Evolutionary conservation across 805 yeast species (phyloP), one percentile per base, ranked within the genome.

Genomic region (Kodamaea leandrae): DNA sequence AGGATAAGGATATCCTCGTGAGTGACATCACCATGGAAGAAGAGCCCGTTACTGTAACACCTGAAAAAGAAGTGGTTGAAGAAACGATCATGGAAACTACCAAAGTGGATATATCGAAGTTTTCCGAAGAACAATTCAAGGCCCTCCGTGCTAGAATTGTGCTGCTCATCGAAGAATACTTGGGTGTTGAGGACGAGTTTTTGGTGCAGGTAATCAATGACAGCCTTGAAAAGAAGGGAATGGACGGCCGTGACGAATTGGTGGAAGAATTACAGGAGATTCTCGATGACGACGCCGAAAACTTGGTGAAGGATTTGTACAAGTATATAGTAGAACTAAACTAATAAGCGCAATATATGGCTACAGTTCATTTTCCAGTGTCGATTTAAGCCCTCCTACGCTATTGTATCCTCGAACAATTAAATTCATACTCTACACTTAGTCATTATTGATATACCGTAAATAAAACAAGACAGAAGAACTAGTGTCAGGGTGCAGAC

Each of bases 161-260:
- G n/a, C 56, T 54, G 3, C 61, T 75, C 35, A 57, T 80, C 23
- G 78, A 71, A 41, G 80, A 77, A 42, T 74, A 66, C 42, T 54
- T 80, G 35, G 85, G 83, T 1, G 62, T 76, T 33, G 60, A 63
- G 37, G 86, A 79, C 45, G 77, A 73, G 10, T 71, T 74, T 32
- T 61, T 80, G 45, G 58, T 69, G 10, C 65, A 66, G 2, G 74
- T 71, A 39, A 64, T 80, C 20, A 51, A 61, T 25, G 62, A 62
- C 24, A 64, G 68, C 39, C 57, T 77, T 3, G 48, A 58, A 21
- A 52, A 48, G 14, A 45, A 56, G 16, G 61, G 58, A 19, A 55
- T 71, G 18, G 61, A 51, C 30, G 58, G 52, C 6, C 63, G 62
- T 29, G 58, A 56, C 4, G 60, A 52, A 4, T 63, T 78, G 36